Percentiles rank a stretch among this genome's conserved stretches.
Evolutionary conservation across 768 basidiomycete species (phyloP).

Genomic region (Tylopilus vinaceipallidus): DNA sequence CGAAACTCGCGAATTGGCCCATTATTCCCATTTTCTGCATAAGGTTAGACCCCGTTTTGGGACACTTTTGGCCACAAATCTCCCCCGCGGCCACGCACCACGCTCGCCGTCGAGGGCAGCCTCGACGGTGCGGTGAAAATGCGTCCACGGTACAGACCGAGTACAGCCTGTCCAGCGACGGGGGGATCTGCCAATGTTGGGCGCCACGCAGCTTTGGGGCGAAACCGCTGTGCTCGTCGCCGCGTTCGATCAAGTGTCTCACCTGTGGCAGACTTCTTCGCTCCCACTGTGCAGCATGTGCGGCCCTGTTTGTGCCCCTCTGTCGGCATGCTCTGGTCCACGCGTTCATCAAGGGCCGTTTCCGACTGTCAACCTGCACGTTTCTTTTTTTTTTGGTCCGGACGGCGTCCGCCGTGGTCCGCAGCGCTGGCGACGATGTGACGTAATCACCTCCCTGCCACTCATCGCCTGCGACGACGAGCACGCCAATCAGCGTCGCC

Average conservation of each 20-base stretch:
- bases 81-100: slow-evolving; percentile 2
- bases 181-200: no score
- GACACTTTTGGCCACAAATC: slow-evolving; percentile 7
- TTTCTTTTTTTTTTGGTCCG: slow-evolving; percentile 14
- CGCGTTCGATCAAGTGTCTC: slow-evolving; percentile 8
- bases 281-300: slow-evolving; percentile 16
- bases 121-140: no score
- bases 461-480: slow-evolving; percentile 26
- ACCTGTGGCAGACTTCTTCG: slow-evolving; percentile 9
- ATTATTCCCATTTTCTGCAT: slow-evolving; percentile 8
- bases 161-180: no score
- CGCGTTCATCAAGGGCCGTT: slow-evolving; percentile 15
- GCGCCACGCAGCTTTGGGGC: no score
- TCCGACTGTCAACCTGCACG: slow-evolving; percentile 9
- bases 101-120: not conserved
- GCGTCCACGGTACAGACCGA: no score
- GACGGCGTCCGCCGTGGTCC: slow-evolving; percentile 21
- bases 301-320: slow-evolving; percentile 5
- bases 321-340: slow-evolving; percentile 10
- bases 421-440: slow-evolving; percentile 7
- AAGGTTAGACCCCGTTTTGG: not conserved
- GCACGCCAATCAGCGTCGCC: slow-evolving; percentile 6
- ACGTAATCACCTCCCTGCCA: slow-evolving; percentile 18
- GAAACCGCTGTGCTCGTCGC: no score
- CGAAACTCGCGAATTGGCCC: slow-evolving; percentile 20